Evolutionary conservation across 257 asterid genomes (phyloP), one percentile per base, ranked within the genome.

Genomic region (Penstemon davidsonii): DNA sequence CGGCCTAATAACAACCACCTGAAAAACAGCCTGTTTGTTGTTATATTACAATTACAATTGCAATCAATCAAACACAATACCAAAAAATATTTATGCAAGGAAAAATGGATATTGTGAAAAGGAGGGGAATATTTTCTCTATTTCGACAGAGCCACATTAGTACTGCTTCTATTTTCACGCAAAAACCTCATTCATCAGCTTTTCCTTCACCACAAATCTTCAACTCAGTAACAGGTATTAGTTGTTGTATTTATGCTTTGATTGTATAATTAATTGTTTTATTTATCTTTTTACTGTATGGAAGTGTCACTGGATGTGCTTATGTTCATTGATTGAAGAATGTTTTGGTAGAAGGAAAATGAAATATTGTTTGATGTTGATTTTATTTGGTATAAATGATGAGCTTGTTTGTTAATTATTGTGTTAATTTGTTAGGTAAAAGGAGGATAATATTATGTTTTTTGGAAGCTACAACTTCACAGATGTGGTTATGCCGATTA

Each of bases 161-260:
- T 25, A 25, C 33, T 25, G 33, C 69, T 8, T 56, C 82, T 55
- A 25, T 53, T 71, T 63, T 67, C 68, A 71, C 45, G 63, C 50
- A 62, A 5, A 67, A 55, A 53, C 49, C 56, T 41, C 65, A 55
- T 53, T 43, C 72, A 4, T 25, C 33, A 25, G 8, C 15, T 56
- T 52, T 64, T 61, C 66, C 77, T 40, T 45, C 75, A 43, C 66
- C 78, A 36, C 73, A 51, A 47, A 52, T 64, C 65, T 42, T 73
- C 47, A 60, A 59, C 33, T 54, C 83, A n/a, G 18, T 49, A 37
- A 2, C 77, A 74, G 83, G 85, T 81, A 3, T 15, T 5, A 50
- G 3, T 25, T 52, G 46, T 5, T 40, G 10, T 15, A 2, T 25
- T 37, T 36, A 3, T 62, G 40, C 9, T 33, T 7, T 15, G n/a